Percentiles rank a stretch among this genome's conserved stretches.
Evolutionary conservation across 257 asterid genomes (phyloP).

Genomic region (Cinchona pubescens): DNA sequence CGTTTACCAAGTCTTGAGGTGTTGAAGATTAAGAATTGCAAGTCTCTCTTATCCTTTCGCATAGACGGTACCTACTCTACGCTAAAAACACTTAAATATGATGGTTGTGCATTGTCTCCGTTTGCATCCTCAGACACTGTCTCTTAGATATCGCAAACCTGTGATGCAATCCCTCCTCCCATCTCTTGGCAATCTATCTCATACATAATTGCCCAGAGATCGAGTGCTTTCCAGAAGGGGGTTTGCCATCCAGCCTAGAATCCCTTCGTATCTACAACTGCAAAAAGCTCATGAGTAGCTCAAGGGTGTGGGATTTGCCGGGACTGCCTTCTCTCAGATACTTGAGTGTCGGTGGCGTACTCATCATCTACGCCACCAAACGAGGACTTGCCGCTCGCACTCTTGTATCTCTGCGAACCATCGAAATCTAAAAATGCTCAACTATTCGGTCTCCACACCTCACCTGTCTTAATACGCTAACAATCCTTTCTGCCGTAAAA

Average conservation of each 20-base stretch:
- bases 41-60: not conserved
- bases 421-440: too few species aligned
- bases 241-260: constrained; percentile 16
- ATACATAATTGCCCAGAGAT: not conserved
- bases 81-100: rapidly evolving
- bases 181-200: not conserved
- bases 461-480: constrained; percentile 16
- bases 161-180: constrained; percentile 12
- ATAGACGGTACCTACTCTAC: not conserved
- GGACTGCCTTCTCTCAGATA: not conserved
- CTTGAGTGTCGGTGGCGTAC: not conserved
- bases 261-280: not conserved
- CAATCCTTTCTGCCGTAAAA: too few species aligned
- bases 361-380: too few species aligned
- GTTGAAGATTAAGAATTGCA: not conserved
- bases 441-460: too few species aligned
- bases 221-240: constrained; percentile 13
- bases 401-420: too few species aligned
- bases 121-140: too few species aligned
- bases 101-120: too few species aligned
- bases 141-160: too few species aligned
- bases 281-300: not conserved
- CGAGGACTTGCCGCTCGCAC: too few species aligned
- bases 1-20: constrained; percentile 5
- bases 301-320: constrained; percentile 6